Base-by-base conservation (phyloP, 495 filamentous ascomycete species). In the Margaritispora aquatica region DNA sequence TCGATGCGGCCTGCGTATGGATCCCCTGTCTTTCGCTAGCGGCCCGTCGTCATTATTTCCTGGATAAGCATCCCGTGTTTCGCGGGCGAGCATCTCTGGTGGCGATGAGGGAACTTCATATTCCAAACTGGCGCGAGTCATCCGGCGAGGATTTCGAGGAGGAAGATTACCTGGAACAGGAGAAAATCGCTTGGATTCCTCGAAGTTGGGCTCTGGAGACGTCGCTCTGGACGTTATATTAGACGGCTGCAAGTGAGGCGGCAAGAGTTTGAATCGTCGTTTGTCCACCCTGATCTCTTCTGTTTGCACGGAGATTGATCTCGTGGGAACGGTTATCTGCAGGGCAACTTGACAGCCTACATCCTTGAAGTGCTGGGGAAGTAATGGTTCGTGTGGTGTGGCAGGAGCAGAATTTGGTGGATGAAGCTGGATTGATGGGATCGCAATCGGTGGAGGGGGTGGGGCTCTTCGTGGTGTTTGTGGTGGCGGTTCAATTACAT, bases 31-130 rank as follows among this genome's bases (percentile, higher is more conserved):
- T 49, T 73, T 76, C 3, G 83, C 83, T 57, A 92, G 68, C 1
- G 89, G 88, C 0, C 87, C 89, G 62, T 92, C 87, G 65, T 93
- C 89, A 65, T 92, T 91, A 61, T 90, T 91, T 0, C 89, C 90
- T 2, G 88, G 86, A 67, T 92, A 92, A 7, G 80, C 78, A 63
- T 92, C 83, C 31, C 79, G 73, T 3, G 79, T 79, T 27, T 81
- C 81, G 38, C 38, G 38, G 17, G 10, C 19, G 13, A 52, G 13
- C 62, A 65, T 70, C 49, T 51, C 55, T 10, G 80, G 76, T 1
- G 74, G 76, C 5, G 79, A 79, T 5, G 75, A 75, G 13, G 75
- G 75, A 20, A 77, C 63, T 13, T 78, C 78, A 46, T 65, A 62
- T 2, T 75, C 68, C 31, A 76, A 63, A 61, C 77, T 79, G 20